Evolutionary conservation across 352 stramenopile genomes (phyloP), one percentile per base, ranked within the genome.

Genomic region (Phytophthora cryptogea): DNA sequence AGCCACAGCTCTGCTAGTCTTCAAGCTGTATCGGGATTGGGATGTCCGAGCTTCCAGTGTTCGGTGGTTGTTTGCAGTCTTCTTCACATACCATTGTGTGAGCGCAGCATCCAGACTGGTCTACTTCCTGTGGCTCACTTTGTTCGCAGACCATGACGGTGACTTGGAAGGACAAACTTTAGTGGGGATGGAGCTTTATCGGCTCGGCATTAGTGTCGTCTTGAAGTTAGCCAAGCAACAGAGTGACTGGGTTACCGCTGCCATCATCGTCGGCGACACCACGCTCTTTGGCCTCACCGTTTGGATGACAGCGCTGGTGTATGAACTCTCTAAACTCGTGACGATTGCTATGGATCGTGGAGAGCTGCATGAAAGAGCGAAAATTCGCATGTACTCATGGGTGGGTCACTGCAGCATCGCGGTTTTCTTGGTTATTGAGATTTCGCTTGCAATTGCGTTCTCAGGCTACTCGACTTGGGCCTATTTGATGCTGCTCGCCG

Each of bases 311-410:
- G 36, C 66, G 27, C 33, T 87, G 33, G 62, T 84, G 9, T 88
- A 85, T 47, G 70, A 80, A 27, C 44, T 80, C 8, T 78, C 68
- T 5, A 78, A 76, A 4, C 51, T 80, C 7, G 65, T 72, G 9
- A 46, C 56, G 0, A 20, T 49, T 1, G 57, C 72, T 2, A 78
- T 80, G 72, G 72, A 80, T 17, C 65, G 72, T 32, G 72, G 72
- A 9, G 68, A 74, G 31, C 53, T 55, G 14, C 54, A 73, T n/a
- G 72, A 80, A 39, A 42, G 42, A 33, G 57, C 59, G 1, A 70
- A 71, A 36, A 76, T 78, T 11, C 62, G 66, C 2, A 5, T 68
- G 23, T 80, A 80, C 45, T 40, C 61, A 10, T 67, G 39, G 41
- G 20, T 71, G 0, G 66, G 51, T 4, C 68, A 80, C 41, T 37